Evolutionary conservation across 148 eudicot species (phyloP), one percentile per base, ranked within the genome.

Genomic region (Dianthus caryophyllus): DNA sequence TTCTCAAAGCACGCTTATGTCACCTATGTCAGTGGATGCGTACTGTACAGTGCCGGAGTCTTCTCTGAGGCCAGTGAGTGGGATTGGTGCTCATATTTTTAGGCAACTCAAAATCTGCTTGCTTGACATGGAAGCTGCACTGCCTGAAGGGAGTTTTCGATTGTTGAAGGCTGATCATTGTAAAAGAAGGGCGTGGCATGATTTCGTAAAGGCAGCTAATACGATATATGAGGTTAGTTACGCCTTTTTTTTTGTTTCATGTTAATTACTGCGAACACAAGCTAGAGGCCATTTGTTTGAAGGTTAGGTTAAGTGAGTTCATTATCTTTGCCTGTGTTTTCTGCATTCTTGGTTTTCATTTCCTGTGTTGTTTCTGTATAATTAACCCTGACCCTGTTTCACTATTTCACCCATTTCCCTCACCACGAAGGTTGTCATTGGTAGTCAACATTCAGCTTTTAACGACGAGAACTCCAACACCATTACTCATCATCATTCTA

Each of bases 81-180:
- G 87, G 21, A 71, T 73, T 31, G 81, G 79, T 73, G 72, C 79
- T 69, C 67, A 75, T 48, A 70, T 85, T 26, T 61, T 88, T 68
- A 77, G 73, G 68, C 82, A 67, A 57, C 86, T 88, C 11, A 88
- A 85, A 66, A 75, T 84, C 41, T 75, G 77, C 47, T 72, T 88
- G 72, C 81, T 88, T 76, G 95, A 88, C 75, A 79, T 85, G 83
- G 95, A 85, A 67, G 90, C 90, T 60, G 85, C 85, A 27, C 74
- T 88, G 68, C 88, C 95, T 61, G 84, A 78, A 71, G 82, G 82
- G 26, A 80, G 87, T 50, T 26, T 82, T 66, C 76, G 85, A 73
- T 71, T 49, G 6, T 79, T 83, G 49, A 82, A 73, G 69, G 80
- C 68, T 25, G 64, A 73, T 52, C 51, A 75, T 46, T 76, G 80